Percentiles rank a stretch among this genome's conserved stretches.
Conservation (phyloP, 2,329 filamentous ascomycete species). For the Allantophomopsis lycopodina region DNA sequence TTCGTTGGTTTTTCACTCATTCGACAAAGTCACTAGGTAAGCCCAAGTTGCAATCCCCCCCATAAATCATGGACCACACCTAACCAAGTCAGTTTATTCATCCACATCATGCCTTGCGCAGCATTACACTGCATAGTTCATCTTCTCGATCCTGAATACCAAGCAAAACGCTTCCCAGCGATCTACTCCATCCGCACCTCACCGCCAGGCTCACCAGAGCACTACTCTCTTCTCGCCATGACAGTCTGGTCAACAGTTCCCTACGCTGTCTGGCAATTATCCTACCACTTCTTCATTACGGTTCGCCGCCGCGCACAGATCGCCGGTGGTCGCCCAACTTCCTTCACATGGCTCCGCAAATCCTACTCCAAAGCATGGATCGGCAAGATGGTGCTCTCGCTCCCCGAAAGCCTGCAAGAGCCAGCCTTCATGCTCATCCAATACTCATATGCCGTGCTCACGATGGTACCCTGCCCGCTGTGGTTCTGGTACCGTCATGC, state of each 20-base stretch:
- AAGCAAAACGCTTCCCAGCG: conserved; percentile 65
- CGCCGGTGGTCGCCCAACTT: conserved; percentile 85
- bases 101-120: conserved; percentile 97
- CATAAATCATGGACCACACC: neutral
- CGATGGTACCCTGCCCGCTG: conserved; percentile 85
- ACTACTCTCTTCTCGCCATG: conserved; percentile 75
- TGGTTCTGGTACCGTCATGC: conserved; percentile 89
- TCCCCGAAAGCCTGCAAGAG: conserved; percentile 68
- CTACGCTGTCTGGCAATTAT: conserved; percentile 84
- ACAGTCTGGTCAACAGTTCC: conserved; percentile 87
- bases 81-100: conserved; percentile 56
- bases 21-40: conserved; percentile 89
- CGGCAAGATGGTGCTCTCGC: conserved; percentile 67
- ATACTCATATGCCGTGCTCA: conserved; percentile 78
- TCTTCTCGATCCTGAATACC: conserved; percentile 50
- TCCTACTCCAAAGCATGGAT: conserved; percentile 87
- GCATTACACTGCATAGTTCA: conserved; percentile 89
- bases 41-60: conserved; percentile 5
- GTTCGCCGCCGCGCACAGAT: conserved; percentile 93
- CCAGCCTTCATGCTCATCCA: conserved; percentile 93
- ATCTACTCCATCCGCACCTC: conserved; percentile 67
- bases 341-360: conserved; percentile 90
- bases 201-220: conserved; percentile 56
- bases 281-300: conserved; percentile 91
- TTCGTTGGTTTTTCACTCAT: conserved; percentile 92